Base-by-base conservation (phyloP, 2,329 filamentous ascomycete species). In the Ascocoryne sarcoides region DNA sequence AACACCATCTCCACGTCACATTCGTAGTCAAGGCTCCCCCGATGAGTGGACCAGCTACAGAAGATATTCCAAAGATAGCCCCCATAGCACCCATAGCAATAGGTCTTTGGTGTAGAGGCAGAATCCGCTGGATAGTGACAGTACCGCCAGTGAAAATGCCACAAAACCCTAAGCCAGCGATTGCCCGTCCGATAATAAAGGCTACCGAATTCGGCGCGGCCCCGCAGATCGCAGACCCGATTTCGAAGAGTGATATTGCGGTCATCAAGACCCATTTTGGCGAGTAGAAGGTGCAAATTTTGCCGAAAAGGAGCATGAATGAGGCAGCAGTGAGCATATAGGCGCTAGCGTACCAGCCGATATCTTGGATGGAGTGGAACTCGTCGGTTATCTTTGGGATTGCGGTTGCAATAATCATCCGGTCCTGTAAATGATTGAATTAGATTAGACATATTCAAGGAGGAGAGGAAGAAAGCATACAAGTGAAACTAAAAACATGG, bases 381-480 rank as follows among this genome's bases (percentile, higher is more conserved):
- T 60, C 55, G 19, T 45, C 32, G 1, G 62, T 62, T 26, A 65
- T 65, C 21, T 55, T 55, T n/a, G 63, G 63, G 28, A 65, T 62
- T n/a, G 62, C 62, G 23, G 51, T 52, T 5, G 51, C 48, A 14
- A 54, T 54, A 23, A 54, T 52, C 4, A 46, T 52, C 7, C 49
- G 36, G 36, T 54, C 51, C 23, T 26, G 12, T 7, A 26, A 7
- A n/a, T n/a, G n/a, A n/a, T 26, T 26, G 12, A 26, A 7, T 7
- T 12, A 7, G 23, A 26, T 7, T 12, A 26, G 23, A 26, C n/a
- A 17, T 20, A 33, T 33, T 26, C 15, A 16, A 20, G 10, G 15
- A 39, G 18, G 29, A 28, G 19, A 28, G 23, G 37, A 26, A 34
- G 14, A 30, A 19, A 17, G 20, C 31, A 33, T 21, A 39, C 37